phyloP scores from a whole-genome alignment of 176 grass and related monocot genomes.

The Avena eriantha region DNA sequence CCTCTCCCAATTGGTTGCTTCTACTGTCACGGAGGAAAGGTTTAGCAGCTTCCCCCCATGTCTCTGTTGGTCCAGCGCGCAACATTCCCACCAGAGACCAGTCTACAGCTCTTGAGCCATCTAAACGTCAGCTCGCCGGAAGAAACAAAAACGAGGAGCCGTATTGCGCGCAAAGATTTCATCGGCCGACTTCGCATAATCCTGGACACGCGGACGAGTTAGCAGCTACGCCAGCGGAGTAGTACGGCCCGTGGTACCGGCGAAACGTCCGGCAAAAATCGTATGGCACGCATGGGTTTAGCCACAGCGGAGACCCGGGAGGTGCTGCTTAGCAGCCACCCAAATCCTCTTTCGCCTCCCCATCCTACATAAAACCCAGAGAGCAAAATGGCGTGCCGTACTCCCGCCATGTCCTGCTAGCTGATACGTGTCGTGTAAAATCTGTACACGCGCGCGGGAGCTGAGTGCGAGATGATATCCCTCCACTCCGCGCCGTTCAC shows the following conservation, averaged over 20 bases:
- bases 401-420: constrained; percentile 5
- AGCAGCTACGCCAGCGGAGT: neutral
- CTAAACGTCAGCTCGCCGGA: neutral
- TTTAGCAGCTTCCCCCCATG: neutral
- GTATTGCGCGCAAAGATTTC: neutral
- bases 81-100: neutral
- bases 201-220: neutral
- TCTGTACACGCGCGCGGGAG: neutral
- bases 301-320: constrained; percentile 16
- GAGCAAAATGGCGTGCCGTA: constrained; percentile 2
- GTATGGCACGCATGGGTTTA: constrained; percentile 45
- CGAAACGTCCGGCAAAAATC: constrained; percentile 1
- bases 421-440: neutral
- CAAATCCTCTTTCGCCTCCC: constrained; percentile 1
- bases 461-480: constrained; percentile 2
- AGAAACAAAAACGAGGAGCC: constrained; percentile 4
- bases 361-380: neutral
- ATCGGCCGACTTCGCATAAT: constrained; percentile 7
- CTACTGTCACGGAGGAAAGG: neutral
- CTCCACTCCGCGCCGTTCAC: constrained; percentile 37
- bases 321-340: constrained; percentile 33
- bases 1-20: neutral
- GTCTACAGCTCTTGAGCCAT: constrained; percentile 22
- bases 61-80: neutral
- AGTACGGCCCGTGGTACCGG: constrained; percentile 18